A percentile compares a stretch with the other conserved stretches of the same genome.
phyloP scores from a whole-genome alignment of 2,329 filamentous ascomycete species.

The Monosporascus sp. region DNA sequence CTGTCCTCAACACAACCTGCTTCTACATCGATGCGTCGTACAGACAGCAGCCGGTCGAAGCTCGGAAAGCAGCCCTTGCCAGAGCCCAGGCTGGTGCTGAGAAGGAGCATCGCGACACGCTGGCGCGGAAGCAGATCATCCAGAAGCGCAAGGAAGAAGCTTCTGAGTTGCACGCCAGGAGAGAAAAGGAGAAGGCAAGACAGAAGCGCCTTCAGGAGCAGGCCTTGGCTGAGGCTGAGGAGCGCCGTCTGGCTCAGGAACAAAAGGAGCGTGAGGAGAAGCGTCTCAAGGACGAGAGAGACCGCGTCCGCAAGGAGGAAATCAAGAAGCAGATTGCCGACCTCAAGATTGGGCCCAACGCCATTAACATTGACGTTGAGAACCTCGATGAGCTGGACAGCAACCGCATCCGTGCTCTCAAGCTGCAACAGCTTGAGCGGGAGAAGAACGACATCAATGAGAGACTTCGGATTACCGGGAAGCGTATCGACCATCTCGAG shows the following conservation, averaged over 20 bases:
- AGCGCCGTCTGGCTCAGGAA: conserved; percentile 83
- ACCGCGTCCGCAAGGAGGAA: conserved; percentile 87
- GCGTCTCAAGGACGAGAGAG: conserved; percentile 79
- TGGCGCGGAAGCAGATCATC: conserved; percentile 84
- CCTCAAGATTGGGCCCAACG: conserved; percentile 82
- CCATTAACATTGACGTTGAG: conserved; percentile 67
- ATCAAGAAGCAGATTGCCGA: conserved; percentile 89
- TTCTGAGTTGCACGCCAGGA: conserved; percentile 80
- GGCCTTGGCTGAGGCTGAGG: conserved; percentile 84
- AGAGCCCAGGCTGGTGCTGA: conserved; percentile 85
- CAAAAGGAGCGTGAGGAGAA: conserved; percentile 85
- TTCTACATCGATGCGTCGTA: conserved; percentile 92
- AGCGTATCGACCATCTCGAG: conserved; percentile 95
- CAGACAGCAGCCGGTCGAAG: conserved; percentile 73
- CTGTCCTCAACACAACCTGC: conserved; percentile 86
- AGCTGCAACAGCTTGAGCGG: conserved; percentile 90
- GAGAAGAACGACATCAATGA: conserved; percentile 97
- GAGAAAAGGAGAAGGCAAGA: conserved; percentile 87
- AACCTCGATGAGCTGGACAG: conserved; percentile 84
- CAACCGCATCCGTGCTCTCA: conserved; percentile 86
- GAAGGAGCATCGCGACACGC: conserved; percentile 79
- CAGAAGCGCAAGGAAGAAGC: conserved; percentile 96
- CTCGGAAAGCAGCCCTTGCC: conserved; percentile 72
- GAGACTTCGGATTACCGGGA: conserved; percentile 83
- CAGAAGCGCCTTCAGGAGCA: conserved; percentile 83